Evolutionary conservation across 2,329 filamentous ascomycete species (phyloP).

Genomic region (Cryphonectria radicalis): DNA sequence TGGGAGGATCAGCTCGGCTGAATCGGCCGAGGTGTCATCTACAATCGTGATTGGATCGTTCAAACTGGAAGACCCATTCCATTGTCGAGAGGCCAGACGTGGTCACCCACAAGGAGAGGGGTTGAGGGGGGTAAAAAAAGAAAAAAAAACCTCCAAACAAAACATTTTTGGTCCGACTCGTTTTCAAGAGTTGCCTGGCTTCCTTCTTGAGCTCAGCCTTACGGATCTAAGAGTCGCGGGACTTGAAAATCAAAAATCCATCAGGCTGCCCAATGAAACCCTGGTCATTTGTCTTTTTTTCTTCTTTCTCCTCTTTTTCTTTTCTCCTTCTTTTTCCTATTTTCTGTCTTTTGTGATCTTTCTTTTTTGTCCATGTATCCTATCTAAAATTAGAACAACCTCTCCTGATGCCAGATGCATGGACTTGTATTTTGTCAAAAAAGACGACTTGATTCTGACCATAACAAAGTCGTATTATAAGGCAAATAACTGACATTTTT

Average conservation of each 20-base stretch:
- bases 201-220: background rate
- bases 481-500: no score
- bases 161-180: background rate
- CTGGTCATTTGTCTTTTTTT: background rate
- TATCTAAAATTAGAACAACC: background rate
- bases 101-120: background rate
- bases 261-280: background rate
- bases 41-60: background rate
- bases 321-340: background rate
- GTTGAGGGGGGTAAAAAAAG: background rate
- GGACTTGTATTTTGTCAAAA: background rate
- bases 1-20: background rate
- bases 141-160: background rate
- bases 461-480: no score
- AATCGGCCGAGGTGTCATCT: background rate
- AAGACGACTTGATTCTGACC: no score
- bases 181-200: background rate
- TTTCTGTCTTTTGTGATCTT: background rate
- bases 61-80: background rate
- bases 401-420: background rate
- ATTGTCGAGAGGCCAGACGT: background rate
- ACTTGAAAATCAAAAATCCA: background rate
- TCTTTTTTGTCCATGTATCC: background rate
- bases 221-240: background rate
- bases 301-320: background rate